Evolutionary conservation across 1,284 basidiomycete species (phyloP).

Genomic region (Earliella scabrosa): DNA sequence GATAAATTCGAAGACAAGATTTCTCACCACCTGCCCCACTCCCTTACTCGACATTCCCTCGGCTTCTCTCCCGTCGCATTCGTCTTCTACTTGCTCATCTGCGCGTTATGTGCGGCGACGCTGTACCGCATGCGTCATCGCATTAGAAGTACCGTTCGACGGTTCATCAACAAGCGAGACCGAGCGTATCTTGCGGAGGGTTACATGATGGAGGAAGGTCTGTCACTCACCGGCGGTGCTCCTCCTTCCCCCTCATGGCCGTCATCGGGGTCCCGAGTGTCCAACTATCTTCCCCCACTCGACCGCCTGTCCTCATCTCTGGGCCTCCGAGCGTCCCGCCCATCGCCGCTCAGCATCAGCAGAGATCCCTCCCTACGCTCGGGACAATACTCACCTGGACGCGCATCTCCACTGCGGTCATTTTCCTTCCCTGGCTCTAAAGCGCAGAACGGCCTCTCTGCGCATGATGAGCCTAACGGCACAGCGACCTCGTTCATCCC

Average conservation of each 20-base stretch:
- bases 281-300: conserved; percentile 28
- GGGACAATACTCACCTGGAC: conserved; percentile 32
- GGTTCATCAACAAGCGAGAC: conserved; percentile 48
- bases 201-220: conserved; percentile 67
- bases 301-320: conserved; percentile 25
- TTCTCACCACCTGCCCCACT: conserved; percentile 63
- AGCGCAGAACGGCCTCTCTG: conserved; percentile 14
- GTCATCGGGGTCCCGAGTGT: conserved; percentile 24
- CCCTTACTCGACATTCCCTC: conserved; percentile 61
- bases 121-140: conserved; percentile 60
- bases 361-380: conserved; percentile 23
- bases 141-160: conserved; percentile 51
- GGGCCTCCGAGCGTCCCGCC: conserved; percentile 23
- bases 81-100: conserved; percentile 52
- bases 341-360: conserved; percentile 29
- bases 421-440: conserved; percentile 31
- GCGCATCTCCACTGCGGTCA: conserved; percentile 33
- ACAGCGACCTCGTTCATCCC: conserved; percentile 32
- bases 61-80: conserved; percentile 72
- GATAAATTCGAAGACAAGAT: conserved; percentile 64
- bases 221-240: conserved; percentile 27
- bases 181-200: conserved; percentile 43
- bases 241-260: conserved; percentile 30
- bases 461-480: conserved; percentile 28
- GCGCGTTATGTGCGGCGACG: conserved; percentile 46